Conservation (phyloP, 2,329 filamentous ascomycete species). For the Gremmenia infestans region DNA sequence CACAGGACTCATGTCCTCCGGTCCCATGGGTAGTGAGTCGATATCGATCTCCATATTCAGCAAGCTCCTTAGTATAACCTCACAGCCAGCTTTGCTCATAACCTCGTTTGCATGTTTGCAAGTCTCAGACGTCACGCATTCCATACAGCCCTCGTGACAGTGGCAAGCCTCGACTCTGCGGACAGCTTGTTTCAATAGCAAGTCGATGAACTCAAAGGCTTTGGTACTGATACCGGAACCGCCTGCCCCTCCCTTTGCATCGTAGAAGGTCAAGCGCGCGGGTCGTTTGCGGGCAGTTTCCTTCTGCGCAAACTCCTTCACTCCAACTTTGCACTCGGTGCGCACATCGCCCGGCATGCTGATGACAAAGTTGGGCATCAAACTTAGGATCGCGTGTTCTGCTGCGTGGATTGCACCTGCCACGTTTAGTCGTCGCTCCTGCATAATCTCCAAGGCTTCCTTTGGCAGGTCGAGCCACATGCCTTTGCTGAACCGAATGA, state of each 20-base stretch:
- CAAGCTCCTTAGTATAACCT: slow-evolving; percentile 73
- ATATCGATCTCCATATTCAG: slow-evolving; percentile 75
- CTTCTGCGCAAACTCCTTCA: slow-evolving; percentile 77
- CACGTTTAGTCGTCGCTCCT: slow-evolving; percentile 66
- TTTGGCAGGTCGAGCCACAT: slow-evolving; percentile 95
- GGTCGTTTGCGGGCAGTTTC: slow-evolving; percentile 74
- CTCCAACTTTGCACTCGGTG: slow-evolving; percentile 85
- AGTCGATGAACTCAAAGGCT: slow-evolving; percentile 87
- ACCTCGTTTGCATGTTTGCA: slow-evolving; percentile 87
- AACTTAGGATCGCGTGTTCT: slow-evolving; percentile 80
- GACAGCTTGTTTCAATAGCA: slow-evolving; percentile 70
- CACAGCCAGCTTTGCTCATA: slow-evolving; percentile 86
- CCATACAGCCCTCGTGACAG: slow-evolving; percentile 77
- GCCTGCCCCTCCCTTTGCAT: slow-evolving; percentile 80
- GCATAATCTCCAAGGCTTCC: slow-evolving; percentile 71
- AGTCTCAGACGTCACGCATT: slow-evolving; percentile 80
- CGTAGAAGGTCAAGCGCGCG: slow-evolving; percentile 87
- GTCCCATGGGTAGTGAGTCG: slow-evolving; percentile 80
- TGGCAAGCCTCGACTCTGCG: slow-evolving; percentile 69
- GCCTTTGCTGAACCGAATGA: slow-evolving; percentile 77
- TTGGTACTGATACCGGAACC: slow-evolving; percentile 87
- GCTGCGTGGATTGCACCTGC: slow-evolving; percentile 91
- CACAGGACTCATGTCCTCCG: slow-evolving; percentile 62
- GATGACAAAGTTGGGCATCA: slow-evolving; percentile 89
- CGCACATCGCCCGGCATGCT: slow-evolving; percentile 86